phyloP scores from a whole-genome alignment of 2,329 filamentous ascomycete genomes.

The Alternaria viburni region DNA sequence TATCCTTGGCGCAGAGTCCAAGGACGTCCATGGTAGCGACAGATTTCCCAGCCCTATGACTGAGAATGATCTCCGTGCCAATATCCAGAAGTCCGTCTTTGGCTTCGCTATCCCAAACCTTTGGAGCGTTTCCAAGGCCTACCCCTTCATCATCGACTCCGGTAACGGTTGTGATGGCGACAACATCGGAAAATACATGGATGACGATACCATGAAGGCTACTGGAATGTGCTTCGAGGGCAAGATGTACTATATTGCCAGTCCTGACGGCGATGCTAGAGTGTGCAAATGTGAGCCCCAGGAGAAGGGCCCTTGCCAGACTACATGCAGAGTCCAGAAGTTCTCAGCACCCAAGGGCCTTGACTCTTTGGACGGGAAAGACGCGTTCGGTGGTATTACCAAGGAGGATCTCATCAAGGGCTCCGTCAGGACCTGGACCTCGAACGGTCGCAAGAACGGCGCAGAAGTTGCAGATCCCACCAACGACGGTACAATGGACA shows the following conservation, averaged over 20 bases:
- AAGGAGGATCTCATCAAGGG: background rate
- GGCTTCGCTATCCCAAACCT: too few relatives aligned
- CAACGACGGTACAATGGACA: background rate
- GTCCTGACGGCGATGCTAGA: background rate
- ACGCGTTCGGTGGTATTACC: background rate
- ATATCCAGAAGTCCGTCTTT: too few relatives aligned
- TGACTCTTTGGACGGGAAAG: too few relatives aligned
- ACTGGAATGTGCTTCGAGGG: conserved; percentile 4
- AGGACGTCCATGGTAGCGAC: too few relatives aligned
- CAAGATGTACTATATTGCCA: conserved; percentile 3
- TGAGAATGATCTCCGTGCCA: too few relatives aligned
- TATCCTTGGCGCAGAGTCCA: too few relatives aligned
- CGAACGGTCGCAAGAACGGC: conserved; percentile 3
- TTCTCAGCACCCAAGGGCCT: background rate
- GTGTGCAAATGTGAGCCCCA: background rate
- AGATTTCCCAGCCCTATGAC: too few relatives aligned
- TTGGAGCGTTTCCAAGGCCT: too few relatives aligned
- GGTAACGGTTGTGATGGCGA: too few relatives aligned
- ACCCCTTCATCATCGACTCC: too few relatives aligned
- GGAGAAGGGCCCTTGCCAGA: background rate
- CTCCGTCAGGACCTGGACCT: background rate
- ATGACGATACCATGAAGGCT: background rate
- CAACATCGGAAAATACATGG: too few relatives aligned
- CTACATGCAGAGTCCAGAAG: background rate
- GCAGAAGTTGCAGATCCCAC: background rate